These are phyloP conservation scores for Exophiala xenobiotica DNA, from an alignment of 2,329 filamentous ascomycete genomes.

Conservation along the genomic window DNA sequence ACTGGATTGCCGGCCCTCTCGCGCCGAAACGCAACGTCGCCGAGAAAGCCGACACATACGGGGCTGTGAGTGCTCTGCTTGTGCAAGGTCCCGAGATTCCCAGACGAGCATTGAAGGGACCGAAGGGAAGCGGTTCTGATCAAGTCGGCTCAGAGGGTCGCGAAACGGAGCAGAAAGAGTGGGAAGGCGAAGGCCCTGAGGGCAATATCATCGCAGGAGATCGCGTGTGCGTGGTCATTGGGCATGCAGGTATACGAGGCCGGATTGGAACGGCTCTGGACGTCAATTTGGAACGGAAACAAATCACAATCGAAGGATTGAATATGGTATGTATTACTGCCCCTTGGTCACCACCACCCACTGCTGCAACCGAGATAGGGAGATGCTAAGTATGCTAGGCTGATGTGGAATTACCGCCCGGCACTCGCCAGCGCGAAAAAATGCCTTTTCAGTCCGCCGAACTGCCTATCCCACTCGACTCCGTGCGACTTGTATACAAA, in stretches of 20 bases:
- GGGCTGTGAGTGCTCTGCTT: conserved; percentile 48
- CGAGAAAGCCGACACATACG: conserved; percentile 57
- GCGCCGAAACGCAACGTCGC: conserved; percentile 75
- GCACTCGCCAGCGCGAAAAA: conserved; percentile 31
- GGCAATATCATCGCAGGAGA: conserved; percentile 65
- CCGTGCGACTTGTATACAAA: conserved; percentile 79
- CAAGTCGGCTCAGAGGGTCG: conserved; percentile 28
- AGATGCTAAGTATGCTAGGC: conserved; percentile 35
- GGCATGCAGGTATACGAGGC: conserved; percentile 67
- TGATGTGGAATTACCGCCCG: conserved; percentile 44
- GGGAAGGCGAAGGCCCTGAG: conserved; percentile 20
- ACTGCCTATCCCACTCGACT: conserved; percentile 63
- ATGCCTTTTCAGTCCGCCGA: conserved; percentile 50
- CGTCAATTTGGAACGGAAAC: conserved; percentile 56
- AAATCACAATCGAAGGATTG: conserved; percentile 60
- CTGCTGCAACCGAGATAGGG: too few species aligned
- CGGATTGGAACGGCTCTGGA: conserved; percentile 72
- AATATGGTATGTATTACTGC: conserved; percentile 62
- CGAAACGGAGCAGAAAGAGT: conserved; percentile 41
- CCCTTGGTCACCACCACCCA: too few species aligned
- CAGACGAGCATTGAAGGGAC: conserved; percentile 26
- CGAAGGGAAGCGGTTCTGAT: conserved; percentile 30
- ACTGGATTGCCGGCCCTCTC: conserved; percentile 75
- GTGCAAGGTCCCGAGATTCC: conserved; percentile 43
- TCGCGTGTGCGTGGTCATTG: conserved; percentile 76